Evolutionary conservation across 2,329 filamentous ascomycete genomes (phyloP).

Genomic region (Macrophomina pseudophaseolina): DNA sequence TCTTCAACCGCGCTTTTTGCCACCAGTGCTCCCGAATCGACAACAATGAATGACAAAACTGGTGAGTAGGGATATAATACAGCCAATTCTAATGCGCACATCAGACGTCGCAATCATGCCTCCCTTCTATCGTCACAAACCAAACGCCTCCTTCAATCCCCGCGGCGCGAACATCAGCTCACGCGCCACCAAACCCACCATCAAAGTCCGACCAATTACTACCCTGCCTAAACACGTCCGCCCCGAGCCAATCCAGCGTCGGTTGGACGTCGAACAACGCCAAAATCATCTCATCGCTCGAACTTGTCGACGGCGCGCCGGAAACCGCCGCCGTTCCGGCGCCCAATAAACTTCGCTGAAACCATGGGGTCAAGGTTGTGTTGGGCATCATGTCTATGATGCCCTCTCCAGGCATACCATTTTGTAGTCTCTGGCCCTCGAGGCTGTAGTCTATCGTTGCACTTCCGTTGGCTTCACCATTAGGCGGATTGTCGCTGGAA

Average conservation of each 20-base stretch:
- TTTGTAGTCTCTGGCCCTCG: background rate
- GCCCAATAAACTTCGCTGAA: background rate
- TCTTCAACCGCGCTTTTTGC: no score
- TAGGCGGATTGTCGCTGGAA: background rate
- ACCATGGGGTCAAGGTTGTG: background rate
- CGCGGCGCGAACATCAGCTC: background rate
- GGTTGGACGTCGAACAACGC: conserved; percentile 42
- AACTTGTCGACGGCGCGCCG: background rate
- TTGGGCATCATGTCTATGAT: background rate
- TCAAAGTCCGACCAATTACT: conserved; percentile 5
- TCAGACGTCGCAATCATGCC: no score
- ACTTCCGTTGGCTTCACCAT: background rate
- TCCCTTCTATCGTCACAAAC: background rate
- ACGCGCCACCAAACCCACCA: background rate
- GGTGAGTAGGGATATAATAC: no score
- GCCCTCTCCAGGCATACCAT: background rate
- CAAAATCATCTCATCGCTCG: conserved; percentile 37
- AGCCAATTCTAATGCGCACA: no score
- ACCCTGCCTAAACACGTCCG: conserved; percentile 32
- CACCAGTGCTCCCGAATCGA: no score
- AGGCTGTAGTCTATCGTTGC: background rate
- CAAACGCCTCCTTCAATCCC: background rate
- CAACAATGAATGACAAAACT: no score
- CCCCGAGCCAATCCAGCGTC: conserved; percentile 42
- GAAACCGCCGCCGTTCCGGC: background rate